Percentiles rank a stretch among this genome's conserved stretches.
These are phyloP conservation scores for Conticribra weissflogii DNA, from an alignment of 108 stramenopile species.

Conservation along the genomic window DNA sequence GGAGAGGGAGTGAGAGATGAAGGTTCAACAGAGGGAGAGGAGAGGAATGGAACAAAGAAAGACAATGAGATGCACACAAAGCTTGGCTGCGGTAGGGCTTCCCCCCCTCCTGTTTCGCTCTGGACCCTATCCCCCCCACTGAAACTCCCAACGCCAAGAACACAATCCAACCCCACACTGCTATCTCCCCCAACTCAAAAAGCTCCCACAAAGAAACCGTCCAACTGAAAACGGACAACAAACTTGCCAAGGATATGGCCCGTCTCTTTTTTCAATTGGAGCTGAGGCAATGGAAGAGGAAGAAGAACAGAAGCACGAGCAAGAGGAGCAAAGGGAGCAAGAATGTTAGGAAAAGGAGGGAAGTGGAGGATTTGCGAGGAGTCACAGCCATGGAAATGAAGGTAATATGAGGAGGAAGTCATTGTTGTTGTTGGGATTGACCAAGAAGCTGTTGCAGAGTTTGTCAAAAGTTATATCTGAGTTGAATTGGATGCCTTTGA, in stretches of 20 bases:
- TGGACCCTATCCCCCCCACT: too few species aligned
- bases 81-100: too few species aligned
- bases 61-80: too few species aligned
- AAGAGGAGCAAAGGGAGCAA: too few species aligned
- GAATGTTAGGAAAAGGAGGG: too few species aligned
- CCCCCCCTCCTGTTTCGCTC: too few species aligned
- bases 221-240: conserved; percentile 8
- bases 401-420: neutral
- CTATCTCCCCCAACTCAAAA: neutral
- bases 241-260: conserved; percentile 37
- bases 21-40: too few species aligned
- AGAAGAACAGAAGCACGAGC: neutral
- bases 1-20: too few species aligned
- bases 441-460: conserved; percentile 9
- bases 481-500: conserved; percentile 1
- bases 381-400: neutral
- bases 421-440: neutral
- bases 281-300: conserved; percentile 10
- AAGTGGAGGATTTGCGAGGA: too few species aligned
- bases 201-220: conserved; percentile 6
- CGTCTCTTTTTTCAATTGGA: conserved; percentile 38
- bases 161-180: neutral
- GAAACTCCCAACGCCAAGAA: too few species aligned
- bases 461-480: conserved; percentile 1
- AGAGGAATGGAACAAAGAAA: too few species aligned